Conservation (phyloP, 768 basidiomycete genomes). For the Leucosporidium scottii region DNA sequence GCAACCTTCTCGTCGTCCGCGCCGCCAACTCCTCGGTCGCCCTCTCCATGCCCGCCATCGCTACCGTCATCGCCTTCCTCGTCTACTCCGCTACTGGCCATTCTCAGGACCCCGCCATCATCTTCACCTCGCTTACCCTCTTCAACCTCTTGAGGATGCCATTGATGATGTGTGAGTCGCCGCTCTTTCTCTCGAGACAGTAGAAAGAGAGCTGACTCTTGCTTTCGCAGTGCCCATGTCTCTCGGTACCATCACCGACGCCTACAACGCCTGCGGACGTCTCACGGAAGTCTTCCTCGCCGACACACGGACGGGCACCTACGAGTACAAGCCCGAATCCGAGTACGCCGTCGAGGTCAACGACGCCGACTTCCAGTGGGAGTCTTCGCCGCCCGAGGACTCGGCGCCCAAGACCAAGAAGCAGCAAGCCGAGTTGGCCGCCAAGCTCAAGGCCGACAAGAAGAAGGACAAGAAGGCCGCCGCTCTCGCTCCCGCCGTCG, state of each 20-base stretch:
- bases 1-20: conserved; percentile 37
- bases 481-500: neutral
- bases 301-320: conserved; percentile 60
- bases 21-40: conserved; percentile 34
- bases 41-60: conserved; percentile 34
- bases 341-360: conserved; percentile 61
- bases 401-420: conserved; percentile 42
- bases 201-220: neutral
- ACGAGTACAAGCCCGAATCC: conserved; percentile 52
- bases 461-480: conserved; percentile 33
- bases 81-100: conserved; percentile 71
- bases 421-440: conserved; percentile 28
- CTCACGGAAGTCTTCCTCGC: conserved; percentile 76
- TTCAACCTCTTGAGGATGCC: conserved; percentile 65
- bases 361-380: conserved; percentile 38
- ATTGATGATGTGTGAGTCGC: conserved; percentile 7
- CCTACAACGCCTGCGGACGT: conserved; percentile 68
- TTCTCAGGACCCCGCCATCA: conserved; percentile 34
- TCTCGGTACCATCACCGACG: conserved; percentile 62
- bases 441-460: conserved; percentile 42
- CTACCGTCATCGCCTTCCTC: conserved; percentile 50
- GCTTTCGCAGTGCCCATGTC: conserved; percentile 38
- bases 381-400: conserved; percentile 39
- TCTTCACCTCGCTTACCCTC: conserved; percentile 60
- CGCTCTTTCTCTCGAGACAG: too few species aligned